Conservation (phyloP, 331 rosid species). For the Arachis monticola region DNA sequence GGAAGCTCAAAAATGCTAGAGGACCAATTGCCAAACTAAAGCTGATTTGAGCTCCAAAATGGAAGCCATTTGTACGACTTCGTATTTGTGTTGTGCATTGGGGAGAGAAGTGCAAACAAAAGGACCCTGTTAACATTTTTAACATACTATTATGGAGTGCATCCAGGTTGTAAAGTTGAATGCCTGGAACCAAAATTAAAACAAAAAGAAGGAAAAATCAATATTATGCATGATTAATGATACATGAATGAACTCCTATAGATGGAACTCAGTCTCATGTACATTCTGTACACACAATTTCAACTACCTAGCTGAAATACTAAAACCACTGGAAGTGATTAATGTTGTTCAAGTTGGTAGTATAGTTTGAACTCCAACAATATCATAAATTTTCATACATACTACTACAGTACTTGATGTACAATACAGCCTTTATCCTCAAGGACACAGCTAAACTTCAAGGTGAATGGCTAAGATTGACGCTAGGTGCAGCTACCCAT, state of each 20-base stretch:
- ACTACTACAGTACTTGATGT: constrained; percentile 7
- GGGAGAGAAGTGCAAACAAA: too few species aligned
- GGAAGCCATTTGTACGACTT: too few species aligned
- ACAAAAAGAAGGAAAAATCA: neutral
- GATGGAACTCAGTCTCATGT: neutral
- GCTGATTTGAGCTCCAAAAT: too few species aligned
- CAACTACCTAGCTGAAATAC: constrained; percentile 1
- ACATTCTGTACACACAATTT: neutral
- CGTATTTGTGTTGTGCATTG: too few species aligned
- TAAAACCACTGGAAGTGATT: neutral
- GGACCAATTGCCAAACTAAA: too few species aligned
- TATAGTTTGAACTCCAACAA: neutral
- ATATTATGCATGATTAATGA: neutral
- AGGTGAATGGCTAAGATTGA: neutral
- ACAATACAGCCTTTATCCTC: constrained; percentile 8
- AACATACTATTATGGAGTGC: neutral
- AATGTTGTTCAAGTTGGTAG: neutral
- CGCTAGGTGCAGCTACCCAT: constrained; percentile 50
- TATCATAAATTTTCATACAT: neutral
- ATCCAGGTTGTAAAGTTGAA: neutral
- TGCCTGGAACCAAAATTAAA: neutral
- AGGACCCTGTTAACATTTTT: neutral
- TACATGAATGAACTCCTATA: neutral
- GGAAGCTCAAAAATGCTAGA: too few species aligned
- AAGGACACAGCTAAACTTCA: constrained; percentile 11